phyloP scores from a whole-genome alignment of 2,329 filamentous ascomycete species.

The Epichloe sibirici region DNA sequence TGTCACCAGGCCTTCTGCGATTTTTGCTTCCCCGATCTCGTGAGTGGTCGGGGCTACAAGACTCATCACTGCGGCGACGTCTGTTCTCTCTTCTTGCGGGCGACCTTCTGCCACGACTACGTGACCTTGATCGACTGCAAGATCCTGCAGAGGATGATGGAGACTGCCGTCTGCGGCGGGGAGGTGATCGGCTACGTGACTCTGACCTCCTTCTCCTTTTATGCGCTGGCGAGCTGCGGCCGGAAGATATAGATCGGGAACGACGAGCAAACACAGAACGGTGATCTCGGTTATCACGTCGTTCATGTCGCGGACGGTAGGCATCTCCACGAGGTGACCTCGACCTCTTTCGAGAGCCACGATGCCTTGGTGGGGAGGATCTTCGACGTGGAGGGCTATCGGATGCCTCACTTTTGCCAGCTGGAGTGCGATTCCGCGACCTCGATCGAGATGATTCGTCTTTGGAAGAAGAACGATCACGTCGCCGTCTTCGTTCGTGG shows the following conservation, averaged over 20 bases:
- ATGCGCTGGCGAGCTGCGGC: slow-evolving; percentile 28
- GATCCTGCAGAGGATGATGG: slow-evolving; percentile 31
- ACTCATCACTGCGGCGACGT: slow-evolving; percentile 3
- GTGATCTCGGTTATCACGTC: slow-evolving; percentile 12
- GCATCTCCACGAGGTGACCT: slow-evolving; percentile 23
- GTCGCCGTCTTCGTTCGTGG: slow-evolving; percentile 16
- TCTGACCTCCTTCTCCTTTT: slow-evolving; percentile 40
- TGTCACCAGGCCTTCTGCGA: slow-evolving; percentile 1
- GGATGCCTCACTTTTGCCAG: slow-evolving; percentile 21
- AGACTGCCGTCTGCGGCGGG: slow-evolving; percentile 23
- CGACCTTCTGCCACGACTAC: slow-evolving; percentile 14
- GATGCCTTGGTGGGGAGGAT: slow-evolving; percentile 19
- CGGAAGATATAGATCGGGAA: slow-evolving; percentile 25
- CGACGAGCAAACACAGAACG: slow-evolving; percentile 12
- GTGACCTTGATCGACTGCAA: slow-evolving; percentile 23
- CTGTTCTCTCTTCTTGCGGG: slow-evolving; percentile 2
- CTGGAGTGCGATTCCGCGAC: slow-evolving; percentile 22
- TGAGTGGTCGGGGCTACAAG: slow-evolving; percentile 2
- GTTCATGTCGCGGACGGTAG: slow-evolving; percentile 14
- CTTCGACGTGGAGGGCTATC: slow-evolving; percentile 22
- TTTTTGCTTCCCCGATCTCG: slow-evolving; percentile 1
- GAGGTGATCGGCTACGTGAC: slow-evolving; percentile 35
- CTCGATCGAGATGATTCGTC: slow-evolving; percentile 18
- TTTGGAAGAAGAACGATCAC: slow-evolving; percentile 22
- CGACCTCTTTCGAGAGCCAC: slow-evolving; percentile 26